phyloP scores from a whole-genome alignment of 2,329 filamentous ascomycete genomes.

The Paracorniculantispora psalliotae region DNA sequence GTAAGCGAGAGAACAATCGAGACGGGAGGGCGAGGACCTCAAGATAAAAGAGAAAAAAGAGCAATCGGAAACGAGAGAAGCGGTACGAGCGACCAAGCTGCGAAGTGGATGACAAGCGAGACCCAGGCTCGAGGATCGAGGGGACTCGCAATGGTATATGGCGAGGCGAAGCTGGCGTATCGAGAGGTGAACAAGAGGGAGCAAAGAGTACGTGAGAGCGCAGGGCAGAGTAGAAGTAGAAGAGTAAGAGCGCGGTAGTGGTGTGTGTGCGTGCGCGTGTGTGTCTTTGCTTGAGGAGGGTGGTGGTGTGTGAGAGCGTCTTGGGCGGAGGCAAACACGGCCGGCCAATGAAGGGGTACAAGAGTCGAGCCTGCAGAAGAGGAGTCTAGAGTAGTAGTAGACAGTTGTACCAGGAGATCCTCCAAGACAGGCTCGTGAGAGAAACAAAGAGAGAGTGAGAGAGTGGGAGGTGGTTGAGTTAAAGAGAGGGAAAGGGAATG shows the following conservation, averaged over 20 bases:
- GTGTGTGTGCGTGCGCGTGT: not conserved
- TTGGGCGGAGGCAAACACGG: constrained; percentile 1
- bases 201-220: constrained; percentile 14
- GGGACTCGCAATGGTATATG: constrained; percentile 5
- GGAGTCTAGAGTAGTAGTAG: not conserved
- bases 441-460: not conserved
- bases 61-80: constrained; percentile 12
- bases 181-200: constrained; percentile 12
- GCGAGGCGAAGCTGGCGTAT: not conserved
- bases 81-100: constrained; percentile 11
- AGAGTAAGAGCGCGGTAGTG: constrained; percentile 4
- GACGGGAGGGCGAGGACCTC: not conserved
- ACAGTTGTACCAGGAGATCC: not conserved
- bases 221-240: constrained; percentile 12
- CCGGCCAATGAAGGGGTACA: not conserved
- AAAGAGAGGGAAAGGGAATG: not conserved
- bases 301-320: not conserved
- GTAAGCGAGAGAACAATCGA: not conserved
- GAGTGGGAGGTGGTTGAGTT: not conserved
- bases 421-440: not conserved
- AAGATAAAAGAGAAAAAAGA: constrained; percentile 11
- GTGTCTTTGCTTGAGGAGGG: not conserved
- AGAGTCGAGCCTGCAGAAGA: constrained; percentile 3
- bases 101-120: constrained; percentile 13
- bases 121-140: constrained; percentile 4